Conservation (phyloP, 371 early-diverging fungal species). For the Mortierella sp. region DNA sequence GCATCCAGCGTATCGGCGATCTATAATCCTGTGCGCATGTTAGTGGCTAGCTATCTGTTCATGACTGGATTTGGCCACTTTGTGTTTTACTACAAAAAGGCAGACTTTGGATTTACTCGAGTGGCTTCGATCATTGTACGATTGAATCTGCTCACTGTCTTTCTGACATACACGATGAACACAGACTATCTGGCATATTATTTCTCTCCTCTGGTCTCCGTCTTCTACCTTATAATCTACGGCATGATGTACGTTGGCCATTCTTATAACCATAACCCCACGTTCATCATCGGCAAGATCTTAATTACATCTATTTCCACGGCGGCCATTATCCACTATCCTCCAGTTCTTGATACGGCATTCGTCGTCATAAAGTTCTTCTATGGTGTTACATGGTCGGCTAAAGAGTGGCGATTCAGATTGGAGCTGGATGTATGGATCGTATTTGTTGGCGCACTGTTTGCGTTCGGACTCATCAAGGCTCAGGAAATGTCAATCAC, state of each 20-base stretch:
- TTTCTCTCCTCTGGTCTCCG: slow-evolving; percentile 79
- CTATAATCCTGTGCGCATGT: slow-evolving; percentile 76
- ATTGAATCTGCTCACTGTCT: slow-evolving; percentile 75
- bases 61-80: slow-evolving; percentile 88
- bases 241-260: slow-evolving; percentile 70
- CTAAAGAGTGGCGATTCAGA: slow-evolving; percentile 76
- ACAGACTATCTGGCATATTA: slow-evolving; percentile 80
- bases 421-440: slow-evolving; percentile 72
- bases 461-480: slow-evolving; percentile 62
- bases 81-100: slow-evolving; percentile 75
- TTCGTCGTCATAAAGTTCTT: slow-evolving; percentile 58
- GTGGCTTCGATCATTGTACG: slow-evolving; percentile 74
- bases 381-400: slow-evolving; percentile 68
- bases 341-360: slow-evolving; percentile 57
- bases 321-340: slow-evolving; percentile 57
- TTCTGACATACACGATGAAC: slow-evolving; percentile 74
- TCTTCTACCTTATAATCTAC: slow-evolving; percentile 79
- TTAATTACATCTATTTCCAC: slow-evolving; percentile 57
- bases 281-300: slow-evolving; percentile 66
- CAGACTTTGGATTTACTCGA: slow-evolving; percentile 71
- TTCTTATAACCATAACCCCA: slow-evolving; percentile 58
- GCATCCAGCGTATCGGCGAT: slow-evolving; percentile 73
- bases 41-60: slow-evolving; percentile 83
- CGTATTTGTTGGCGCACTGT: slow-evolving; percentile 71
- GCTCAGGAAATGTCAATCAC: slow-evolving; percentile 60